phyloP scores from a whole-genome alignment of 257 asterid genomes.

The Marsdenia floribunda region DNA sequence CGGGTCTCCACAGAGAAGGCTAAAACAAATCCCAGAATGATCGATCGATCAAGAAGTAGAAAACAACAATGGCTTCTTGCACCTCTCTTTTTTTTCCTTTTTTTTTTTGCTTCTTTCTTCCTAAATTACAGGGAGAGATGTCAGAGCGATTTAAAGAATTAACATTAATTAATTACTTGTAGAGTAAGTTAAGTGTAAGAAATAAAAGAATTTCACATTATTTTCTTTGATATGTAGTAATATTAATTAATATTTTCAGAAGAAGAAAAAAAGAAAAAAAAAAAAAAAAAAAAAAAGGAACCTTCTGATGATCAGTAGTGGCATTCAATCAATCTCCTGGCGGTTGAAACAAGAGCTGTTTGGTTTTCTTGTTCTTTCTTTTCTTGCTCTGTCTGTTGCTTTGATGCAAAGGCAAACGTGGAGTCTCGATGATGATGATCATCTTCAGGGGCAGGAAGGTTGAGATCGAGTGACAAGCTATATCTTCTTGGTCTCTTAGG shows the following conservation, averaged over 20 bases:
- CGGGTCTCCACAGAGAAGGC: not conserved
- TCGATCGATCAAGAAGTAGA: not conserved
- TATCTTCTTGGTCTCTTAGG: slow-evolving; percentile 16
- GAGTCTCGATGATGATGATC: slow-evolving; percentile 28
- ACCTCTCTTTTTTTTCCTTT: not conserved
- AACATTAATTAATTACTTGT: too few relatives aligned
- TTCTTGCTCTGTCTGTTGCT: slow-evolving; percentile 22
- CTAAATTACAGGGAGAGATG: too few relatives aligned
- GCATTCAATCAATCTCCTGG: slow-evolving; percentile 40
- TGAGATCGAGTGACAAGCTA: slow-evolving; percentile 62
- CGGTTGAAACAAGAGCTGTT: slow-evolving; percentile 32
- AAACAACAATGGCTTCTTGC: not conserved
- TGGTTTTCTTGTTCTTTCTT: slow-evolving; percentile 11
- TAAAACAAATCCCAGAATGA: not conserved
- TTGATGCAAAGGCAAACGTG: slow-evolving; percentile 22
- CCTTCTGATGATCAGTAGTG: slow-evolving; percentile 25
- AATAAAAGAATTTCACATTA: too few relatives aligned
- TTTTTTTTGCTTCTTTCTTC: too few relatives aligned
- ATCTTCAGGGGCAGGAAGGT: slow-evolving; percentile 62
- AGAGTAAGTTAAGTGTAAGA: too few relatives aligned
- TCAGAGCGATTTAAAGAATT: too few relatives aligned
- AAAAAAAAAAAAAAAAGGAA: not conserved
- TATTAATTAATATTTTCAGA: too few relatives aligned
- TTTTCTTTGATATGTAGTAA: too few relatives aligned
- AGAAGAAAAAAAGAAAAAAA: too few relatives aligned